These are phyloP conservation scores for Mediolabrus comicus DNA, from an alignment of 108 stramenopile species.

Conservation along the genomic window DNA sequence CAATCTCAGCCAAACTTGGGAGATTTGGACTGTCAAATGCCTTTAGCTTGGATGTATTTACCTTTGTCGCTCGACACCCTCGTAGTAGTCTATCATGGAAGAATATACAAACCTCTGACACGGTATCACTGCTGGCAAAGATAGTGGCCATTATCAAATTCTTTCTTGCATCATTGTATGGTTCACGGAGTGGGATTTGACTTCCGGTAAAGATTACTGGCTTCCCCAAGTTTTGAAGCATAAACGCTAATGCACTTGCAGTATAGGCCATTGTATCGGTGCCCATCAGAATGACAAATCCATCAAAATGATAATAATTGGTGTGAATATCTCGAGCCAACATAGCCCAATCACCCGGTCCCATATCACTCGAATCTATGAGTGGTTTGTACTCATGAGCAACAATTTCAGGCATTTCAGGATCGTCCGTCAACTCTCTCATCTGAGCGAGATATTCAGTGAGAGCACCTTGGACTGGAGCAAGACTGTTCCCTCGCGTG, in stretches of 20 bases:
- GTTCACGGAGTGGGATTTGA: constrained; percentile 91
- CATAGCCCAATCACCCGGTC: constrained; percentile 57
- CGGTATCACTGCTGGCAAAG: constrained; percentile 72
- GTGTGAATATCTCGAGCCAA: constrained; percentile 59
- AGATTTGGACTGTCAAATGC: constrained; percentile 97
- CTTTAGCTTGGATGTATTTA: constrained; percentile 78
- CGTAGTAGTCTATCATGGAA: constrained; percentile 92
- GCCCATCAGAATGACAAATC: constrained; percentile 95
- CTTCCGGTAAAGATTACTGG: constrained; percentile 93
- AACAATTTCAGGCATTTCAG: constrained; percentile 10
- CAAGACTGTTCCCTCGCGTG: constrained; percentile 1
- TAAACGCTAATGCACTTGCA: constrained; percentile 91
- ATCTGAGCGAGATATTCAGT: neutral
- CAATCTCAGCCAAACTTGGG: constrained; percentile 88
- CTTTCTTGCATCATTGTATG: constrained; percentile 93
- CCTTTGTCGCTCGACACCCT: neutral
- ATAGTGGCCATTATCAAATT: constrained; percentile 95
- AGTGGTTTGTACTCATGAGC: constrained; percentile 42
- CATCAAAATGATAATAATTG: constrained; percentile 60
- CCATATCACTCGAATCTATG: constrained; percentile 62
- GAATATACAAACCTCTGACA: constrained; percentile 93
- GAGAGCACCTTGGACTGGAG: neutral
- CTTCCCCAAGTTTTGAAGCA: constrained; percentile 97
- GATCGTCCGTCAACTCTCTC: constrained; percentile 4
- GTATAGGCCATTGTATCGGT: constrained; percentile 99